phyloP scores from a whole-genome alignment of 2,329 filamentous ascomycete genomes.

The Nectriaceae sp. region DNA sequence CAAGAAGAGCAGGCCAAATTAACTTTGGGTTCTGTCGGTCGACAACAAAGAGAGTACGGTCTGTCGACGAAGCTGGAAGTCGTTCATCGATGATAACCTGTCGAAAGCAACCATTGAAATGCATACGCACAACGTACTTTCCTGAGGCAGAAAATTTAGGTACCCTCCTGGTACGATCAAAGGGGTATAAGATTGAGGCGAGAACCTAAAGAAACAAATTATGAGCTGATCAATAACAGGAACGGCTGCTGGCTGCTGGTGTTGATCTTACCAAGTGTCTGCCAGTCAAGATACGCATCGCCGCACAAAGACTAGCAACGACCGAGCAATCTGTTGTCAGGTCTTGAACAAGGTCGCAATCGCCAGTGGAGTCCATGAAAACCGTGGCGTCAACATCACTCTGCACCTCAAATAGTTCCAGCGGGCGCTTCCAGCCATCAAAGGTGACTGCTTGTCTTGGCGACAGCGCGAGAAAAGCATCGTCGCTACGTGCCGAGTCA shows the following conservation, averaged over 20 bases:
- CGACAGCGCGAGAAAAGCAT: slow-evolving; percentile 71
- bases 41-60: slow-evolving; percentile 80
- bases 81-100: slow-evolving; percentile 88
- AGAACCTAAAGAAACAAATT: slow-evolving; percentile 62
- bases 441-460: slow-evolving; percentile 74
- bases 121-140: slow-evolving; percentile 88
- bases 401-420: slow-evolving; percentile 55
- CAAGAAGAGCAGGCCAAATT: slow-evolving; percentile 88
- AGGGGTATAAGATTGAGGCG: slow-evolving; percentile 74
- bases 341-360: slow-evolving; percentile 89
- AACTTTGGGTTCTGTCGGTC: slow-evolving; percentile 80
- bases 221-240: not conserved
- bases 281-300: slow-evolving; percentile 68
- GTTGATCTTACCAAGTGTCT: slow-evolving; percentile 59
- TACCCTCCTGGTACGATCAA: slow-evolving; percentile 56
- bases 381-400: slow-evolving; percentile 36
- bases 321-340: slow-evolving; percentile 96
- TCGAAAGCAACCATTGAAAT: slow-evolving; percentile 93
- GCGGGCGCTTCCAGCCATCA: slow-evolving; percentile 77
- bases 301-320: slow-evolving; percentile 89
- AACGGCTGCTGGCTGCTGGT: not conserved
- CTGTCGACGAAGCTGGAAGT: slow-evolving; percentile 74
- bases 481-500: slow-evolving; percentile 56
- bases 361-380: slow-evolving; percentile 58
- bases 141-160: slow-evolving; percentile 74